Evolutionary conservation across 139 green algal genomes (phyloP), one percentile per base, ranked within the genome.

Genomic region (Chlorella sorokiniana): DNA sequence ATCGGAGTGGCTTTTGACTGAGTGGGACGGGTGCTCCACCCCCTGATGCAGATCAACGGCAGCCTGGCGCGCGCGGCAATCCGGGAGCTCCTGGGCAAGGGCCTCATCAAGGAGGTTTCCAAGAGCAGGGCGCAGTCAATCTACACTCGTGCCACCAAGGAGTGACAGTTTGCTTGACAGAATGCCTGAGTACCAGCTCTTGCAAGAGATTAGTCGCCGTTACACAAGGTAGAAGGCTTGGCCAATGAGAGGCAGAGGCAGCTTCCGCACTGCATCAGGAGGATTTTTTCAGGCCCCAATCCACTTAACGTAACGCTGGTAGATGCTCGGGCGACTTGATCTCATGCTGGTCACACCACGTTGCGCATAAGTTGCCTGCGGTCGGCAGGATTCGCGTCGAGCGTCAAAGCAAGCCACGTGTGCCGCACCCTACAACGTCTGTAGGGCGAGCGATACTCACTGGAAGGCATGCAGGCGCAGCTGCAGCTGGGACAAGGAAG

Each of bases 21-120:
- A n/a, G n/a, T n/a, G n/a, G n/a, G n/a, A n/a, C n/a, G n/a, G 59
- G 16, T 35, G 37, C 70, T 44, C 14, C 68, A 42, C 14, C 14
- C 11, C 40, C 27, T 6, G 27, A 14, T 86, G 87, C 90, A 95
- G 87, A 91, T 98, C 80, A 94, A 93, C 78, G 95, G 96, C 85
- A 94, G 88, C 79, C 85, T 99, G 62, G 96, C 96, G n/a, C 91
- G 95, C 62, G 94, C 93, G 56, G 96, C 95, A 48, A 96, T 98
- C 87, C 87, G 81, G 73, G 92, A 98, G 75, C 89, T 99, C 69
- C 31, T 94, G 42, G 83, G 79, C 79, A 93, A 97, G 88, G 95
- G 94, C 63, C 81, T 93, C 37, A 99, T 99, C 92, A 90, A 91
- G 67, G 88, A 93, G 22, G 90, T 99, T 14, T 83, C 89, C 45